Evolutionary conservation across 1,139 yeast genomes (phyloP).

Genomic region (Fermentozyma sake): DNA sequence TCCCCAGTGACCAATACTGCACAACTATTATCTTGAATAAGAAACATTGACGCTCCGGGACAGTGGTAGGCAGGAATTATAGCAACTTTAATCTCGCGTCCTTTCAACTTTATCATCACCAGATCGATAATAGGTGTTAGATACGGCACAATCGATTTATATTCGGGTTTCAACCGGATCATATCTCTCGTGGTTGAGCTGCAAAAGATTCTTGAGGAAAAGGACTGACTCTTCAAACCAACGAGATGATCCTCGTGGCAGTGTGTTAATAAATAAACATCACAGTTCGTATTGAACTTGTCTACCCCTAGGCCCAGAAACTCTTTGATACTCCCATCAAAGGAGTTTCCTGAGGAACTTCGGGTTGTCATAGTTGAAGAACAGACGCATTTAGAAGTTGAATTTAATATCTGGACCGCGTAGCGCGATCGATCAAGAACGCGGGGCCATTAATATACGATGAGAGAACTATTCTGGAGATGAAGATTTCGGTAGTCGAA

Average conservation of each 20-base stretch:
- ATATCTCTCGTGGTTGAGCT: conserved; percentile 41
- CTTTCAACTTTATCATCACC: background rate
- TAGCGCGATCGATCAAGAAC: no score
- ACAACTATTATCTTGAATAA: conserved; percentile 32
- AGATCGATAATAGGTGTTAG: conserved; percentile 11
- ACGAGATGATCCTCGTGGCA: conserved; percentile 53
- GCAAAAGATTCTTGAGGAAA: conserved; percentile 47
- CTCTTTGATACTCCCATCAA: conserved; percentile 28
- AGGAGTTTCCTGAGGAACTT: conserved; percentile 19
- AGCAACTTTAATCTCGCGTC: conserved; percentile 10
- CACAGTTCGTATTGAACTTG: conserved; percentile 30
- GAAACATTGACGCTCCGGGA: conserved; percentile 58
- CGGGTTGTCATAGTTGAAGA: no score
- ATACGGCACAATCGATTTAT: conserved; percentile 19
- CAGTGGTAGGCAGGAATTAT: conserved; percentile 51
- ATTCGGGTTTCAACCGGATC: conserved; percentile 19
- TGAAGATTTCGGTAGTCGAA: no score
- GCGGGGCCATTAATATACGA: no score
- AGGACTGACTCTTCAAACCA: conserved; percentile 41
- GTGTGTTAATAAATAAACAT: conserved; percentile 45
- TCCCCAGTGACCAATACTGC: conserved; percentile 57
- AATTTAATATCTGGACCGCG: no score
- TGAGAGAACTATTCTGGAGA: no score
- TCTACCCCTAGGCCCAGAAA: conserved; percentile 40
- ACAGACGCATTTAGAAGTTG: no score